Evolutionary conservation across 2,329 filamentous ascomycete genomes (phyloP).

Genomic region (Colletotrichum sp.): DNA sequence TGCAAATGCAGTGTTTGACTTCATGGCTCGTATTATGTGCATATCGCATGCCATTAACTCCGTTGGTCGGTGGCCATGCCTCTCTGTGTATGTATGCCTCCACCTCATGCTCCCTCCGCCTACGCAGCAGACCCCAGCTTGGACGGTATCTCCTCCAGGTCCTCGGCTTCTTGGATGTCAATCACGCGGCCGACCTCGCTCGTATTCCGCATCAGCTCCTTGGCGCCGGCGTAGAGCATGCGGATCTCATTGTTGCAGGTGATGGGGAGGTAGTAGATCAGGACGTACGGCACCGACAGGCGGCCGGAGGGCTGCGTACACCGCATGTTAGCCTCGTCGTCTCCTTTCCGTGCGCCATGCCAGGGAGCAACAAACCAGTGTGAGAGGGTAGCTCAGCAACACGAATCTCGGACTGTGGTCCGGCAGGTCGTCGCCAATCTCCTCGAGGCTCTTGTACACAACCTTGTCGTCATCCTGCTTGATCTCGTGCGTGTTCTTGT

Average conservation of each 20-base stretch:
- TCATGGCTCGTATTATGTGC: conserved; percentile 14
- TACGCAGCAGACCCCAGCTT: conserved; percentile 50
- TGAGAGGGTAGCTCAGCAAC: conserved; percentile 88
- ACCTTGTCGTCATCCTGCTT: conserved; percentile 77
- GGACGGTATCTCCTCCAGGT: conserved; percentile 80
- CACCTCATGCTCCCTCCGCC: not conserved
- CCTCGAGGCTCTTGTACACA: conserved; percentile 81
- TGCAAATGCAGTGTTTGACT: not conserved
- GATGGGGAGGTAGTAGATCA: conserved; percentile 92
- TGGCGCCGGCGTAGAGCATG: conserved; percentile 96
- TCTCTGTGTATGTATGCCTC: not conserved
- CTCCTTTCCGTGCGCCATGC: not conserved
- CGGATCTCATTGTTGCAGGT: conserved; percentile 87
- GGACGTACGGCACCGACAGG: conserved; percentile 87
- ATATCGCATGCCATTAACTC: not conserved
- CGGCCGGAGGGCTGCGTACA: conserved; percentile 76
- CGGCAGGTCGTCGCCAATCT: conserved; percentile 86
- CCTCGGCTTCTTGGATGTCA: conserved; percentile 81
- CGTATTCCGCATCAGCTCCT: conserved; percentile 93
- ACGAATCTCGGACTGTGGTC: conserved; percentile 92
- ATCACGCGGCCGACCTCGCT: conserved; percentile 89
- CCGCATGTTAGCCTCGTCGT: not conserved
- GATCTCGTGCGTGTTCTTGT: conserved; percentile 90
- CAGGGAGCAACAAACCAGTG: conserved; percentile 63
- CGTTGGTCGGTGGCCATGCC: not conserved